Evolutionary conservation across 306 rosid species (phyloP).

Genomic region (Sophora flavescens): DNA sequence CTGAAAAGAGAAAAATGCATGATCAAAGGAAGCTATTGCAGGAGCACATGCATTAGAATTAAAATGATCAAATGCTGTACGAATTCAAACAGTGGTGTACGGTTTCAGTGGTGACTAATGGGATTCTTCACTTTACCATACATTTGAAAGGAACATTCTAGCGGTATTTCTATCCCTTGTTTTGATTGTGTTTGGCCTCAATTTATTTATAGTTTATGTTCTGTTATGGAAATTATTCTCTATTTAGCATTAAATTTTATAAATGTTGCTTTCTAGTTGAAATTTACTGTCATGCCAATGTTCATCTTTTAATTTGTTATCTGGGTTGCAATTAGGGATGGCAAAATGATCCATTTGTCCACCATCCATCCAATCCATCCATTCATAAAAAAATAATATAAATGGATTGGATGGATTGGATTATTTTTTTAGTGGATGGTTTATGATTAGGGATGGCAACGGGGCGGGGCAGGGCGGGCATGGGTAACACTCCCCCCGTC

Average conservation of each 20-base stretch:
- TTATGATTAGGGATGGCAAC: no score
- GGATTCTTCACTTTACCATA: slow-evolving; percentile 7
- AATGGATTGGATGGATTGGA: no score
- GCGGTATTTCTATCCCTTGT: slow-evolving; percentile 5
- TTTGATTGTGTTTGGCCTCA: slow-evolving; percentile 37
- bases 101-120: slow-evolving; percentile 1
- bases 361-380: no score
- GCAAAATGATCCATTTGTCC: no score
- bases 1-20: background rate
- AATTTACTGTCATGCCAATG: background rate
- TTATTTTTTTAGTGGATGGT: no score
- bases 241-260: slow-evolving; percentile 18
- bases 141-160: slow-evolving; percentile 16
- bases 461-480: no score
- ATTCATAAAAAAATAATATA: no score
- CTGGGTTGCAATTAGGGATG: slow-evolving; percentile 32
- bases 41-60: slow-evolving; percentile 1
- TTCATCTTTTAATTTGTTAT: slow-evolving; percentile 14
- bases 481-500: no score
- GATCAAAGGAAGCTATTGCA: slow-evolving; percentile 14
- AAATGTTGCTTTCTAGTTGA: slow-evolving; percentile 30
- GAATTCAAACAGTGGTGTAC: background rate
- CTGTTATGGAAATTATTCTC: slow-evolving; percentile 16
- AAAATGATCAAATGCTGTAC: slow-evolving; percentile 14
- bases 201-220: background rate